Evolutionary conservation across 1,139 yeast genomes (phyloP).

Genomic region (Kluyveromyces sp.): DNA sequence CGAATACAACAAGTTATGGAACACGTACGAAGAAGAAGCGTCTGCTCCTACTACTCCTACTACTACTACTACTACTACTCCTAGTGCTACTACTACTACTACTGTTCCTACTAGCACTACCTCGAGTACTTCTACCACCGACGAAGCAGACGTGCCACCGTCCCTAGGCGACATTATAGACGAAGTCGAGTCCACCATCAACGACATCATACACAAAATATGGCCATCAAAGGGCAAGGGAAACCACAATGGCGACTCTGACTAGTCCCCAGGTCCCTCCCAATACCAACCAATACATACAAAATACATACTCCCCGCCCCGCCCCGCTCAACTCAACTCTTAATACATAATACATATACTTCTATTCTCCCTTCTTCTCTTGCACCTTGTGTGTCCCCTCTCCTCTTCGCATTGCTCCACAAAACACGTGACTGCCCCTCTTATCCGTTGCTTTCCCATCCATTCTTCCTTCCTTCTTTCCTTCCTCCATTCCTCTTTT

Average conservation of each 20-base stretch:
- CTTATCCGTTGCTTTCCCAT: too few species aligned
- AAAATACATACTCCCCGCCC: neutral
- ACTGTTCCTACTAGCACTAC: neutral
- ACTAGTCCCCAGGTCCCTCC: too few species aligned
- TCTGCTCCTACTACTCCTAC: neutral
- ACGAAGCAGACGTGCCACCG: neutral
- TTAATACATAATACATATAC: too few species aligned
- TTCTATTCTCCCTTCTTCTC: too few species aligned
- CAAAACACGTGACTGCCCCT: too few species aligned
- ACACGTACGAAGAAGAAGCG: neutral
- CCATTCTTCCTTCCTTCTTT: too few species aligned
- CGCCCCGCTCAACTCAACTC: too few species aligned
- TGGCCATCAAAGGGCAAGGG: neutral
- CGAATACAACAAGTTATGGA: conserved; percentile 21
- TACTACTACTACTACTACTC: neutral
- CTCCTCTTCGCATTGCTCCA: too few species aligned
- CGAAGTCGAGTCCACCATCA: neutral
- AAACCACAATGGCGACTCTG: neutral
- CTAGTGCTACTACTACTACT: neutral
- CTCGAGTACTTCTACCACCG: neutral
- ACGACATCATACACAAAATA: neutral
- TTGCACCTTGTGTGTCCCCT: too few species aligned
- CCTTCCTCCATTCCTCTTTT: too few species aligned
- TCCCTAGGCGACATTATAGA: neutral
- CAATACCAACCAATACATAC: neutral